Conservation (phyloP, 345 rosid species). For the Cochlearia excelsa region DNA sequence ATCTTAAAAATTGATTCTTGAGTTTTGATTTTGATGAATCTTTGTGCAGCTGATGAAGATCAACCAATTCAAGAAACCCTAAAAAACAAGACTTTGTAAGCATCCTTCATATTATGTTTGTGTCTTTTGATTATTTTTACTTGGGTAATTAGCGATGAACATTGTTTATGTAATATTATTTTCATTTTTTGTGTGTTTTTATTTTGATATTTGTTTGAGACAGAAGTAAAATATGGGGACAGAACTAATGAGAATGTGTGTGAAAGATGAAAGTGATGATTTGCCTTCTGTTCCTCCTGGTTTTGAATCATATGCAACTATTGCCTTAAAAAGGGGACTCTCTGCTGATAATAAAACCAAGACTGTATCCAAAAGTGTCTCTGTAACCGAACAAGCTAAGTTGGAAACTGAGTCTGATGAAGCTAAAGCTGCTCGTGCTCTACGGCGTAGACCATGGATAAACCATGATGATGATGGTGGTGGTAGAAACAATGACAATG, state of each 20-base stretch:
- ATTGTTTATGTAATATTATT: too few relatives aligned
- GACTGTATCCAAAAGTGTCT: constrained; percentile 31
- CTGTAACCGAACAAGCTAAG: constrained; percentile 45
- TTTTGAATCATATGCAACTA: constrained; percentile 81
- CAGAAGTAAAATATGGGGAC: constrained; percentile 68
- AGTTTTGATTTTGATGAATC: constrained; percentile 18
- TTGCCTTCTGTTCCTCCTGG: constrained; percentile 93
- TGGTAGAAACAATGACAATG: constrained; percentile 45
- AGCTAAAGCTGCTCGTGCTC: constrained; percentile 47
- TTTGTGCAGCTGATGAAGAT: constrained; percentile 36
- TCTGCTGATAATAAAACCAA: constrained; percentile 39
- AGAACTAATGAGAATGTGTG: constrained; percentile 73
- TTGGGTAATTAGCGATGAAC: too few relatives aligned
- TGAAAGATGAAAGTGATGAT: constrained; percentile 84
- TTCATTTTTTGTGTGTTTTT: too few relatives aligned
- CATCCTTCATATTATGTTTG: not conserved
- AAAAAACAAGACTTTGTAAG: constrained; percentile 43
- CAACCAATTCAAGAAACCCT: constrained; percentile 38
- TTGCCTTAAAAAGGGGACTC: constrained; percentile 47
- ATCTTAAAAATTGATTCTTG: constrained; percentile 10
- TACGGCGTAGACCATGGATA: constrained; percentile 62
- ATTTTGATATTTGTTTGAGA: not conserved
- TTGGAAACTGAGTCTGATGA: constrained; percentile 45
- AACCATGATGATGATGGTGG: constrained; percentile 47
- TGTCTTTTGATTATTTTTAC: too few relatives aligned